Conservation (phyloP, 768 basidiomycete genomes). For the Kwoniella europaea region DNA sequence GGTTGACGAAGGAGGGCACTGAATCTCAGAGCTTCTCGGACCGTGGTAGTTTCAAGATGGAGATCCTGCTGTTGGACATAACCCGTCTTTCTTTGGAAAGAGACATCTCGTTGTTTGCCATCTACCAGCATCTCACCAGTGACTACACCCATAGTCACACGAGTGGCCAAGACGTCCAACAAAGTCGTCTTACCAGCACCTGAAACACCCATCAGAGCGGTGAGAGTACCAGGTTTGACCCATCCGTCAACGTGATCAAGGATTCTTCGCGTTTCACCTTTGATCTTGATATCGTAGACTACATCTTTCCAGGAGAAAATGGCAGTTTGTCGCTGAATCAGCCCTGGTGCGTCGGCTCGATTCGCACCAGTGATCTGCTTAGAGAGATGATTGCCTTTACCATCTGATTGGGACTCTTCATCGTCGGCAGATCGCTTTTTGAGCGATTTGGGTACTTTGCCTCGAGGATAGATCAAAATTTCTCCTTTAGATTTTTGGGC, state of each 20-base stretch:
- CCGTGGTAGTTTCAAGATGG: constrained; percentile 59
- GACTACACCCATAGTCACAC: constrained; percentile 61
- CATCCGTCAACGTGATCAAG: constrained; percentile 57
- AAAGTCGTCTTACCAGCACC: constrained; percentile 60
- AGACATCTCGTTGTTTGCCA: constrained; percentile 58
- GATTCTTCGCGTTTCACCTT: constrained; percentile 61
- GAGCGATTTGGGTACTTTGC: constrained; percentile 46
- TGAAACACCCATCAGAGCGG: constrained; percentile 61
- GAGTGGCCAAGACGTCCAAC: constrained; percentile 56
- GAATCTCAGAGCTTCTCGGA: constrained; percentile 61
- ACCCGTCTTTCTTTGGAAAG: constrained; percentile 61
- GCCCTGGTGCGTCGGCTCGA: constrained; percentile 24
- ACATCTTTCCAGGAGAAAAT: constrained; percentile 59
- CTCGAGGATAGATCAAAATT: constrained; percentile 57
- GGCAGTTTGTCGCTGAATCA: constrained; percentile 57
- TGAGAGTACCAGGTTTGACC: constrained; percentile 53
- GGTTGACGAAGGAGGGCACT: constrained; percentile 61
- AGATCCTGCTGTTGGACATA: constrained; percentile 61
- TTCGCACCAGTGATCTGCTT: neutral
- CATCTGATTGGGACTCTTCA: constrained; percentile 37
- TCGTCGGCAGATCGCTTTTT: constrained; percentile 28
- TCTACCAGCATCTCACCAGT: constrained; percentile 62
- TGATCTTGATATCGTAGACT: constrained; percentile 59
- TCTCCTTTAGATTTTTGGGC: constrained; percentile 59
- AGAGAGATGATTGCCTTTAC: constrained; percentile 21